Evolutionary conservation across 116 monocot species (phyloP).

Genomic region (Iris pallida): DNA sequence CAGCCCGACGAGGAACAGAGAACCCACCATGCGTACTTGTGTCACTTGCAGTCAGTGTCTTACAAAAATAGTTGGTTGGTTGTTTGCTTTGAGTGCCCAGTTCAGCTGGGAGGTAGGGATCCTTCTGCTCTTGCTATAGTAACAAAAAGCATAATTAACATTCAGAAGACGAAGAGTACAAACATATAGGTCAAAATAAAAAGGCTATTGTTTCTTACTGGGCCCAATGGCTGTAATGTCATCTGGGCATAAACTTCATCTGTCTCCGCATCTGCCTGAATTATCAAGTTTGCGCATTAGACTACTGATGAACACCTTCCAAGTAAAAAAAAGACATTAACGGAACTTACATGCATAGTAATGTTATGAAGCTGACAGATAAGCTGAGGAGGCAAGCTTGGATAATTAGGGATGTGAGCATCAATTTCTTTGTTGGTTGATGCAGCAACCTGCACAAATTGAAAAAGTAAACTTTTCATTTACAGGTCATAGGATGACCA

Average conservation of each 20-base stretch:
- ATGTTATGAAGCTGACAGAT: conserved; percentile 91
- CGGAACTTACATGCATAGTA: conserved; percentile 91
- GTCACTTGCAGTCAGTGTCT: conserved; percentile 88
- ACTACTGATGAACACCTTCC: background rate
- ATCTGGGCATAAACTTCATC: conserved; percentile 98
- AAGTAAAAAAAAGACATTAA: background rate
- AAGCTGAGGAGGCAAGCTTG: conserved; percentile 78
- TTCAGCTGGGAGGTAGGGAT: conserved; percentile 74
- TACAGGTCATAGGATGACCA: no score
- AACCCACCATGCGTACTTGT: conserved; percentile 92
- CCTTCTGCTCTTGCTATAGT: conserved; percentile 78
- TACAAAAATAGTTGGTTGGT: conserved; percentile 93
- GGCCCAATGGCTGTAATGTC: conserved; percentile 84
- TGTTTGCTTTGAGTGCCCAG: conserved; percentile 68
- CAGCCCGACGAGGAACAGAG: conserved; percentile 86
- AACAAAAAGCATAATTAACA: no score
- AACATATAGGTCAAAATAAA: background rate
- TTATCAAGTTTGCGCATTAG: background rate
- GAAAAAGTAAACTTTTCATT: background rate
- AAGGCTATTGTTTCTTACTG: conserved; percentile 33
- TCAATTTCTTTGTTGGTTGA: conserved; percentile 96
- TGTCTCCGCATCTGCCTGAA: conserved; percentile 83
- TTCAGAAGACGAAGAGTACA: no score
- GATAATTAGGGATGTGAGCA: conserved; percentile 93
- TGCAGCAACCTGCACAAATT: conserved; percentile 55